Evolutionary conservation across 2,329 filamentous ascomycete genomes (phyloP), one percentile per base, ranked within the genome.

Genomic region (Colletotrichum limetticola): DNA sequence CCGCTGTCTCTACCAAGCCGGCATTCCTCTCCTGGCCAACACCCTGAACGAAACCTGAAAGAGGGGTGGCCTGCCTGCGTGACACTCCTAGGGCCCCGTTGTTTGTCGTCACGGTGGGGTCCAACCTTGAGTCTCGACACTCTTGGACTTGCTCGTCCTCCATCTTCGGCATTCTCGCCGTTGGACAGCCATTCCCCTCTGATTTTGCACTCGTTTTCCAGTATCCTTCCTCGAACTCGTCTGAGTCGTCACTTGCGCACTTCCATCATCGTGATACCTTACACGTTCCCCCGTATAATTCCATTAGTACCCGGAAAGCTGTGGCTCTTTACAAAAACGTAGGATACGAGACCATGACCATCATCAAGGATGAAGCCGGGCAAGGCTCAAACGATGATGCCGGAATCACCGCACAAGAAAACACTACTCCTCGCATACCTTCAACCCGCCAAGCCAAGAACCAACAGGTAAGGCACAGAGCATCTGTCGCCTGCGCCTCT

Each of bases 401-500:
- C 71, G 80, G 81, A 67, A 77, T 79, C 60, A 66, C 76, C 46
- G 76, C 76, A 66, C 80, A 82, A 69, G 82, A 83, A 61, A 83
- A 82, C 68, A 77, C 78, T 52, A 79, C 80, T n/a, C 78, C 80
- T 12, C 80, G 80, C 22, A 77, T 74, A 26, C 76, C 73, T 5
- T 62, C 77, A 3, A 58, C 78, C 16, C 78, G 79, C 5, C 78
- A 78, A 24, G 75, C 78, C 26, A 79, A 28, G 56, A 84, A 84
- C 64, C 80, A 80, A 37, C 82, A 84, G 66, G 77, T 84, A 30
- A 81, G 85, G 16, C 84, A 86, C 74, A 80, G 88, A 69, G 88
- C 88, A 32, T 89, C 87, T 3, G 85, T 89, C 69, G 88, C 88
- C 11, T 90, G 88, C 78, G 86, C 86, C 3, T 86, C 87, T 5